These are phyloP conservation scores for Microcyclospora tardicrescens DNA, from an alignment of 2,329 filamentous ascomycete species.

Conservation along the genomic window DNA sequence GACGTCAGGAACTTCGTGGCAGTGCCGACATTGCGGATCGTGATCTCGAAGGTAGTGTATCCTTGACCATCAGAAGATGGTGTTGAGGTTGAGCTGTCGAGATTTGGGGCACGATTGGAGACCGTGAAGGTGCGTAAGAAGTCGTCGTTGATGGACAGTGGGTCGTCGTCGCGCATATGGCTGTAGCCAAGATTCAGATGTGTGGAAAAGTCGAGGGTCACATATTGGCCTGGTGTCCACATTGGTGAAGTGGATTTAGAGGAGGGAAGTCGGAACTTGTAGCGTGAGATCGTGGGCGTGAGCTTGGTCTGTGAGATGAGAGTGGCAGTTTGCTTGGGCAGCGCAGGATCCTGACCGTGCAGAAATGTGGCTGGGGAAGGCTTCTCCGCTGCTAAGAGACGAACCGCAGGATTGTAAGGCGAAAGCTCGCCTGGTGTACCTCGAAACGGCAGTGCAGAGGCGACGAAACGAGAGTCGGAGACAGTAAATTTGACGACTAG, in stretches of 20 bases:
- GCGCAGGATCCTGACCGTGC: not conserved
- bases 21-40: slow-evolving; percentile 53
- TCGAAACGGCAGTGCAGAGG: slow-evolving; percentile 53
- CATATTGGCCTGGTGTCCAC: slow-evolving; percentile 63
- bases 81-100: slow-evolving; percentile 24
- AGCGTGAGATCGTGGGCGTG: slow-evolving; percentile 54
- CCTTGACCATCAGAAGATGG: too few species aligned
- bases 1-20: slow-evolving; percentile 48
- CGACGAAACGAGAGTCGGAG: slow-evolving; percentile 48
- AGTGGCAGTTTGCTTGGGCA: slow-evolving; percentile 30
- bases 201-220: slow-evolving; percentile 57
- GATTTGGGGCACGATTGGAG: slow-evolving; percentile 41
- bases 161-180: slow-evolving; percentile 76
- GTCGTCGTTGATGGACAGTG: slow-evolving; percentile 70
- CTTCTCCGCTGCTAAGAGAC: slow-evolving; percentile 50
- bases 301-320: slow-evolving; percentile 47
- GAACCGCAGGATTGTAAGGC: slow-evolving; percentile 67
- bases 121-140: slow-evolving; percentile 75
- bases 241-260: slow-evolving; percentile 27
- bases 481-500: slow-evolving; percentile 59
- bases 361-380: not conserved
- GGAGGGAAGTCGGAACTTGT: slow-evolving; percentile 35
- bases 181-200: slow-evolving; percentile 62
- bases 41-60: slow-evolving; percentile 48
- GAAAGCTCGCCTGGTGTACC: slow-evolving; percentile 47